phyloP scores from a whole-genome alignment of 495 filamentous ascomycete species.

The Cetradonia linearis region DNA sequence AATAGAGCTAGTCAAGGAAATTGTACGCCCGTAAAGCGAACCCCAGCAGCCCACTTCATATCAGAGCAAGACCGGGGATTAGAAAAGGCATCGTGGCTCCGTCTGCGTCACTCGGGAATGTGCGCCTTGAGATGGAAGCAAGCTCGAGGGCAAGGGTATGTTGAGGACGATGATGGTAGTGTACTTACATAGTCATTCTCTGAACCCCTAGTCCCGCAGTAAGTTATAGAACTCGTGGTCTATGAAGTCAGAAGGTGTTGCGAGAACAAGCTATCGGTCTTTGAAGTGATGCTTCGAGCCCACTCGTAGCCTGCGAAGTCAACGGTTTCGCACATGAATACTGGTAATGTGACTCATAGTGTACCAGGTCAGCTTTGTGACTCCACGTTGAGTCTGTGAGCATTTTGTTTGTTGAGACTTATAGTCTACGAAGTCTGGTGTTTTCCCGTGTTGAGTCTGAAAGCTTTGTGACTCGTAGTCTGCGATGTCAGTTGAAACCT shows the following conservation, averaged over 20 bases:
- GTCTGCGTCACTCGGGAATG: conserved; percentile 12
- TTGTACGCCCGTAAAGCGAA: conserved; percentile 16
- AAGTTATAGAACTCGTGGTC: neutral
- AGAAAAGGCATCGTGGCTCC: conserved; percentile 7
- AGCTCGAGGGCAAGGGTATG: conserved; percentile 8
- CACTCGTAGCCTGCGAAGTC: too few relatives aligned
- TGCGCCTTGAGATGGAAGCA: conserved; percentile 14
- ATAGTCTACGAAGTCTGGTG: neutral
- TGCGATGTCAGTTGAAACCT: neutral
- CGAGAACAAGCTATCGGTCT: too few relatives aligned
- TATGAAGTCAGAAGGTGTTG: neutral
- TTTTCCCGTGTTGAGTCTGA: neutral
- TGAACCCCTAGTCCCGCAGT: neutral
- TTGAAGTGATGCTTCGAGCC: too few relatives aligned
- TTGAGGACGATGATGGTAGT: conserved; percentile 1
- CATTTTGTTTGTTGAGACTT: neutral
- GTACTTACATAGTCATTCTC: neutral
- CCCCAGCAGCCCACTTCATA: conserved; percentile 5
- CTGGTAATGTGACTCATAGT: neutral
- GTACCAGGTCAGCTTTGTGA: neutral
- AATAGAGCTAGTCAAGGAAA: neutral
- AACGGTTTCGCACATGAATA: too few relatives aligned
- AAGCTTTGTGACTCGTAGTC: neutral
- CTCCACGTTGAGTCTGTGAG: too few relatives aligned
- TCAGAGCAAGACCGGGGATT: conserved; percentile 6